Evolutionary conservation across 75 land plant species (phyloP), one percentile per base, ranked within the genome.

Genomic region (Picea glauca): DNA sequence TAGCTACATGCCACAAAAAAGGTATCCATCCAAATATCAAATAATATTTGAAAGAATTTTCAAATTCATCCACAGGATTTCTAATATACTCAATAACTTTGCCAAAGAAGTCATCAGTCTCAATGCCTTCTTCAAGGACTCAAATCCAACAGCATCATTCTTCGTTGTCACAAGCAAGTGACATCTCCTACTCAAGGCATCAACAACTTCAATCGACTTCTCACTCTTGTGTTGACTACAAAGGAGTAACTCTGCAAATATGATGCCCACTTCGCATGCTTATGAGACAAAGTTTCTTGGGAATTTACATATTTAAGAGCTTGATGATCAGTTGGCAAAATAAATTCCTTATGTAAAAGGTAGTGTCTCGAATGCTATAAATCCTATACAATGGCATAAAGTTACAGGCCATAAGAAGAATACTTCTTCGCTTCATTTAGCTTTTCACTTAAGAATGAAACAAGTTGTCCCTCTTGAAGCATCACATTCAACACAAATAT

Each of bases 181-280:
- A 17, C 17, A 5, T 7, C 40, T 74, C 17, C 78, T 6, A 23
- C 84, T 83, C 4, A 74, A 50, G 14, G 78, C 81, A 76, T 79
- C 78, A 35, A 64, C 78, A 3, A 83, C 77, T 23, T 75, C 32
- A 75, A 72, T 83, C 5, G 3, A 31, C 20, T 13, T n/a, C 1
- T 77, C 81, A 40, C 63, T 26, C 40, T 74, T 74, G 33, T 83
- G 81, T 30, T 79, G 75, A 79, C 32, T 13, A 13, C 3, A n/a
- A 75, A 83, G 18, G 23, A 33, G 20, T 61, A 83, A 9, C n/a
- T 15, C 63, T 78, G 64, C 15, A 78, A 14, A 32, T 40, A 78
- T 23, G 40, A 43, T 18, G 62, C 66, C 81, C 84, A 79, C 60
- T 40, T 20, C 5, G 77, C 72, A 79, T 83, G 78, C 15, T 50